Evolutionary conservation across 1,284 basidiomycete species (phyloP).

Genomic region (Pascua sp.): DNA sequence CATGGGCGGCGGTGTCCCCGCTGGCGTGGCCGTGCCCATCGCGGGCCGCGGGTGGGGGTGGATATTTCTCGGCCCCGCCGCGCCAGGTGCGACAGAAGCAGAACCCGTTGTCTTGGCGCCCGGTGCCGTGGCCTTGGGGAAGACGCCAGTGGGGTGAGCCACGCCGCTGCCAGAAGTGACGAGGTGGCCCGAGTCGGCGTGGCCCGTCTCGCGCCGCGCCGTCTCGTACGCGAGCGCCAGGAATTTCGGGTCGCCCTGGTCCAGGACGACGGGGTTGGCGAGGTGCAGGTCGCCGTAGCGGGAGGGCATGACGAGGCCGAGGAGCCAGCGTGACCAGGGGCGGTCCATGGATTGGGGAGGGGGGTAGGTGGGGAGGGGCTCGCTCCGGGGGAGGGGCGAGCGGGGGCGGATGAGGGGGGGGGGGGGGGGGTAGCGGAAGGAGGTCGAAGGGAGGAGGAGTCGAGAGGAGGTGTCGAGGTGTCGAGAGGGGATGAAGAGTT

Average conservation of each 20-base stretch:
- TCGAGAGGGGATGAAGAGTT: not conserved
- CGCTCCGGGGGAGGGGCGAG: not conserved
- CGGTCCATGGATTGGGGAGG: constrained; percentile 1
- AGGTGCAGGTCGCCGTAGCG: not conserved
- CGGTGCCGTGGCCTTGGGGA: too few relatives aligned
- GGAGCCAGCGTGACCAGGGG: constrained; percentile 13
- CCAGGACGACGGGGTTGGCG: not conserved
- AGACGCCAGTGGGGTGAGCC: too few relatives aligned
- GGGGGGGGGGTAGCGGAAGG: not conserved
- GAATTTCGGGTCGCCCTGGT: too few relatives aligned
- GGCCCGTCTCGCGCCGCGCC: too few relatives aligned
- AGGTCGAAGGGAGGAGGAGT: not conserved
- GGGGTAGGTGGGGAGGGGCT: not conserved
- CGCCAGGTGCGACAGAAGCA: too few relatives aligned
- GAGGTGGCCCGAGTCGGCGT: not conserved
- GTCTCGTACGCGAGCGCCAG: too few relatives aligned
- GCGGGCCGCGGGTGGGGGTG: too few relatives aligned
- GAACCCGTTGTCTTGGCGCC: too few relatives aligned
- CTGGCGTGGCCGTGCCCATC: too few relatives aligned
- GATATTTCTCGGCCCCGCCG: too few relatives aligned
- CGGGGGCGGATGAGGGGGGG: not conserved
- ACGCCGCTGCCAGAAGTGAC: not conserved
- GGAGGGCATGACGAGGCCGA: constrained; percentile 9
- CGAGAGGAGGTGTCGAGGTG: not conserved
- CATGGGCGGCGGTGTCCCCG: too few relatives aligned